Evolutionary conservation across 2,329 filamentous ascomycete genomes (phyloP).

Genomic region (Sphaerulina populicola): DNA sequence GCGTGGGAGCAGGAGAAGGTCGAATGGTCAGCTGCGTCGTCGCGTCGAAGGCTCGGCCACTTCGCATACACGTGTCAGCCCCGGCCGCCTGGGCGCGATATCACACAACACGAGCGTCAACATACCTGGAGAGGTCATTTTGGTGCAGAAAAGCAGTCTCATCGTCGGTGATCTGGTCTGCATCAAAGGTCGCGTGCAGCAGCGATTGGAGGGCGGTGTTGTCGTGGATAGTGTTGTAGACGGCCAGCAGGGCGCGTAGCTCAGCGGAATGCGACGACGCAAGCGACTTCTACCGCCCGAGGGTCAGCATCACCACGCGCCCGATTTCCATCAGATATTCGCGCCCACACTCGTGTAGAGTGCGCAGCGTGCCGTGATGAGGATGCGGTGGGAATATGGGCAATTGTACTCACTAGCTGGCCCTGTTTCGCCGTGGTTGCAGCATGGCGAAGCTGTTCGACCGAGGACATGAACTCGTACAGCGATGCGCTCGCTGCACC

Average conservation of each 20-base stretch:
- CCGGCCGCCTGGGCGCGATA: not conserved
- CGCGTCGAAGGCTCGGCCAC: constrained; percentile 51
- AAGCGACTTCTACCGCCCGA: constrained; percentile 4
- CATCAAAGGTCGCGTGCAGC: constrained; percentile 5
- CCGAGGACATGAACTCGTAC: constrained; percentile 41
- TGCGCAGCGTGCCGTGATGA: not conserved
- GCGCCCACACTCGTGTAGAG: not conserved
- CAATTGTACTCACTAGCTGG: constrained; percentile 5
- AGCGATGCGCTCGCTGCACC: constrained; percentile 41
- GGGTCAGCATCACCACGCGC: constrained; percentile 8
- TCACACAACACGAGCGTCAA: not conserved
- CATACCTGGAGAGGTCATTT: constrained; percentile 12
- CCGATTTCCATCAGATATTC: not conserved
- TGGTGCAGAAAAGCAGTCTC: constrained; percentile 13
- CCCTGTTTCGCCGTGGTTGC: constrained; percentile 8
- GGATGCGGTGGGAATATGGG: constrained; percentile 1
- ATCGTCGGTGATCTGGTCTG: constrained; percentile 5
- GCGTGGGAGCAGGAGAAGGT: constrained; percentile 36
- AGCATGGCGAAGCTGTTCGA: constrained; percentile 32
- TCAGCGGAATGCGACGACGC: constrained; percentile 12
- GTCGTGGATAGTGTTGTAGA: constrained; percentile 11
- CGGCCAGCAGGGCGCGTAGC: constrained; percentile 10
- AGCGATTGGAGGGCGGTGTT: constrained; percentile 10
- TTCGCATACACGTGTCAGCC: constrained; percentile 25
- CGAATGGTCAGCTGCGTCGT: constrained; percentile 32